Evolutionary conservation across 1,284 basidiomycete genomes (phyloP).

Genomic region (Ustilago xerochloae): DNA sequence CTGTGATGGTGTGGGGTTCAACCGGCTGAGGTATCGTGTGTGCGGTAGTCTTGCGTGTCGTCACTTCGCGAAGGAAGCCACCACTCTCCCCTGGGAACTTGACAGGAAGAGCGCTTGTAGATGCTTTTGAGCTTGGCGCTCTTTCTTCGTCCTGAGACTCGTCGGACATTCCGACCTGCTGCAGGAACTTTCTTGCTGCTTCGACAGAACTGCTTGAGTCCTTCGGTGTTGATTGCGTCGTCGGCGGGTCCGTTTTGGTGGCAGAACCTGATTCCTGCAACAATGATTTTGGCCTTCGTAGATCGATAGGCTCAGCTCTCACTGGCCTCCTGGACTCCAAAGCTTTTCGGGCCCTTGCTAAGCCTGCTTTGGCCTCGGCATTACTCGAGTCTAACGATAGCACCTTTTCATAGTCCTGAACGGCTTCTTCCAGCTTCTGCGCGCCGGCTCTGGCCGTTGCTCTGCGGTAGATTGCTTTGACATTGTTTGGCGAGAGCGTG

Average conservation of each 20-base stretch:
- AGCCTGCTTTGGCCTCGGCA: constrained; percentile 20
- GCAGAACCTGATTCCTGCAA: background rate
- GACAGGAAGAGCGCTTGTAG: constrained; percentile 11
- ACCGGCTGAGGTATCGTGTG: background rate
- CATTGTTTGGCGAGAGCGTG: constrained; percentile 20
- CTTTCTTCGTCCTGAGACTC: background rate
- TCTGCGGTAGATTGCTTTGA: constrained; percentile 37
- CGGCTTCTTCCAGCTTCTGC: constrained; percentile 11
- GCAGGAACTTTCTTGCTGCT: constrained; percentile 34
- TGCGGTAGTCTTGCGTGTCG: constrained; percentile 20
- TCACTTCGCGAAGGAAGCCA: constrained; percentile 32
- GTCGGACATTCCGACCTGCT: constrained; percentile 35
- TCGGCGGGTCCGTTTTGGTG: background rate
- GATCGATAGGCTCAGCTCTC: constrained; percentile 10
- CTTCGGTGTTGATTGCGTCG: background rate
- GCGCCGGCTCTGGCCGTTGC: constrained; percentile 21
- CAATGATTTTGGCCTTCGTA: background rate
- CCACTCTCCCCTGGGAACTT: constrained; percentile 40
- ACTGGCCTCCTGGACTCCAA: background rate
- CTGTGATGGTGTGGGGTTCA: background rate
- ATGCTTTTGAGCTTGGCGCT: background rate
- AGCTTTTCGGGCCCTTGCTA: constrained; percentile 8
- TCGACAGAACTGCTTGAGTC: constrained; percentile 30
- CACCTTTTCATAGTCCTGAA: constrained; percentile 12
- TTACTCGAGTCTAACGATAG: constrained; percentile 22